A percentile compares a stretch with the other conserved stretches of the same genome.
Evolutionary conservation across 2,329 filamentous ascomycete genomes (phyloP).

Genomic region (Apiospora kogelbergensis): DNA sequence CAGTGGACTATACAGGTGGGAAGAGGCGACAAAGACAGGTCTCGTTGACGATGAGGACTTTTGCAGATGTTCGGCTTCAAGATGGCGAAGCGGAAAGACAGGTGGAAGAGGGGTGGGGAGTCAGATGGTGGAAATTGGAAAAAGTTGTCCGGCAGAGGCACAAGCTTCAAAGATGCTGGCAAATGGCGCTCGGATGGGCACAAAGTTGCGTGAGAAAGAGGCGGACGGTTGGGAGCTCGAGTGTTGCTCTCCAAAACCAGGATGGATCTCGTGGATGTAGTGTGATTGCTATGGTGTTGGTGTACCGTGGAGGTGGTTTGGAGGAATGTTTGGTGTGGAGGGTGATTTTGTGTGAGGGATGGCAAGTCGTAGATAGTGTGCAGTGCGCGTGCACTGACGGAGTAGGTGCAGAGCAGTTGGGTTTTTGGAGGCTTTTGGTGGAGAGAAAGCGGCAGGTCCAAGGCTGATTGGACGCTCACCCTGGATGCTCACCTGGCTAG

Average conservation of each 20-base stretch:
- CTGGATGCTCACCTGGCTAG: neutral
- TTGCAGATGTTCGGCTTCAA: neutral
- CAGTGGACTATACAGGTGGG: neutral
- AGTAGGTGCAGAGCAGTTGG: neutral
- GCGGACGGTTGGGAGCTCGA: neutral
- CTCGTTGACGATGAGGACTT: neutral
- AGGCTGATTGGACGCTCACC: neutral
- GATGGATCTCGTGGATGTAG: neutral
- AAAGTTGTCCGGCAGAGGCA: conserved; percentile 1
- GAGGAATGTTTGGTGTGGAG: conserved; percentile 6
- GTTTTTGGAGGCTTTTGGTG: neutral
- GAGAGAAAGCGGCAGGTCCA: neutral
- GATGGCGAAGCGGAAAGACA: neutral
- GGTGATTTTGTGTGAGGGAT: conserved; percentile 7
- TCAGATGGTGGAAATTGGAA: neutral
- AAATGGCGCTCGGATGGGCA: neutral
- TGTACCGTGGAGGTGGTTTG: neutral
- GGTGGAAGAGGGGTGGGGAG: neutral
- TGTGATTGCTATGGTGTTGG: neutral
- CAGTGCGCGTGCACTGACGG: neutral
- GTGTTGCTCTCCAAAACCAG: neutral
- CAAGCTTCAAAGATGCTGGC: neutral
- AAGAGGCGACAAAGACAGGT: neutral
- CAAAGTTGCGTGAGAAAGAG: neutral
- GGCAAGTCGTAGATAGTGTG: conserved; percentile 2